These are phyloP conservation scores for Acacia pycnantha DNA, from an alignment of 331 rosid genomes.

Conservation along the genomic window DNA sequence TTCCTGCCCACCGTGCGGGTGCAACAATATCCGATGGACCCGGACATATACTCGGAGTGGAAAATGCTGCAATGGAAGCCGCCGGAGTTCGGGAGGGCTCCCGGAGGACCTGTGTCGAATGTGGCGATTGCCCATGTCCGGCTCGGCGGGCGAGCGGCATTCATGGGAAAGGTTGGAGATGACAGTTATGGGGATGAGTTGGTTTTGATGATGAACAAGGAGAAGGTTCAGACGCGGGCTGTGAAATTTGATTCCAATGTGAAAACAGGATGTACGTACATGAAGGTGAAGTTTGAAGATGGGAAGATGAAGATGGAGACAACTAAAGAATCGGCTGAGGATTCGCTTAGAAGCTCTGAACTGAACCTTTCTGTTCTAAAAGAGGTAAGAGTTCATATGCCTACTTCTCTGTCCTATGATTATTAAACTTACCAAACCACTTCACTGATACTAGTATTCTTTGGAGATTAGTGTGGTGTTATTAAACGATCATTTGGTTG, in stretches of 20 bases:
- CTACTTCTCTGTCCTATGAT: neutral
- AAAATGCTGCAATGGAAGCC: slow-evolving; percentile 98
- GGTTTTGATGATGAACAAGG: slow-evolving; percentile 73
- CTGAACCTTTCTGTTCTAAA: slow-evolving; percentile 78
- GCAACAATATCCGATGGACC: slow-evolving; percentile 70
- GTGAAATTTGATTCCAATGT: slow-evolving; percentile 53
- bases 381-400: slow-evolving; percentile 53
- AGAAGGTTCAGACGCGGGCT: slow-evolving; percentile 80
- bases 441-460: neutral
- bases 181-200: slow-evolving; percentile 70
- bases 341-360: slow-evolving; percentile 55
- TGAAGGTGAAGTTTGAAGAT: slow-evolving; percentile 66
- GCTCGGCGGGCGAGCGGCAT: slow-evolving; percentile 90
- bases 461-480: neutral
- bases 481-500: neutral
- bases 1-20: slow-evolving; percentile 85
- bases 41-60: slow-evolving; percentile 83
- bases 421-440: neutral
- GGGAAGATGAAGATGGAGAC: slow-evolving; percentile 65
- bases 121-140: slow-evolving; percentile 85
- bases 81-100: slow-evolving; percentile 85
- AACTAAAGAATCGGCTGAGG: slow-evolving; percentile 63
- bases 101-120: slow-evolving; percentile 72
- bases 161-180: slow-evolving; percentile 80
- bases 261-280: slow-evolving; percentile 55